Evolutionary conservation across 2,329 filamentous ascomycete species (phyloP).

Genomic region (Fusarium pseudoanthophilum): DNA sequence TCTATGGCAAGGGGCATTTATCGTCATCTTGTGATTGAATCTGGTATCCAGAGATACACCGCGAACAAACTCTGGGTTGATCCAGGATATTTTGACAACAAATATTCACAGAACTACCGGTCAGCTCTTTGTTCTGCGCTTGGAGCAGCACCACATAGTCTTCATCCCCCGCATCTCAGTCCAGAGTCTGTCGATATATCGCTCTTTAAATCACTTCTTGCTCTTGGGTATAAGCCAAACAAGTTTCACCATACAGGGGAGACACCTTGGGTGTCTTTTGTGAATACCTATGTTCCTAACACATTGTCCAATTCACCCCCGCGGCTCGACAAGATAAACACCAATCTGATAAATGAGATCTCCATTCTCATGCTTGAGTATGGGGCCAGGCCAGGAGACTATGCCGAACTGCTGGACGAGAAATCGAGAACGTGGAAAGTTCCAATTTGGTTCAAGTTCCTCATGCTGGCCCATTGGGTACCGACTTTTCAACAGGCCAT

Average conservation of each 20-base stretch:
- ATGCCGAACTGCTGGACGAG: background rate
- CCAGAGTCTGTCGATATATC: background rate
- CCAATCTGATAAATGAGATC: background rate
- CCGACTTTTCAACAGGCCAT: background rate
- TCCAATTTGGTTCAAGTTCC: conserved; percentile 4
- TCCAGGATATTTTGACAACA: background rate
- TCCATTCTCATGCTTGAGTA: background rate
- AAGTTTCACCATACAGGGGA: background rate
- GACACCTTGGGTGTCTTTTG: background rate
- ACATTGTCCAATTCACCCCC: background rate
- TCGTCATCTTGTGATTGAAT: conserved; percentile 12
- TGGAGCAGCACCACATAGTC: background rate
- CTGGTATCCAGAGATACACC: background rate
- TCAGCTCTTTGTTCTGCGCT: background rate
- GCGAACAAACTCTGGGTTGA: background rate
- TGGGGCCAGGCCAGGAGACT: background rate
- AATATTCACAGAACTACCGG: background rate
- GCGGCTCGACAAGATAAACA: no score
- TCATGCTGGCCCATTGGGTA: background rate
- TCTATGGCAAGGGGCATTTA: background rate
- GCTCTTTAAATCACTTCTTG: background rate
- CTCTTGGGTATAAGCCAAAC: background rate
- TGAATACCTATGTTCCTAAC: background rate
- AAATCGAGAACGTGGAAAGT: background rate
- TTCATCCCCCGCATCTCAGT: background rate